A percentile compares a stretch with the other conserved stretches of the same genome.
These are phyloP conservation scores for Carex littledalei DNA, from an alignment of 176 grass and related monocot genomes.

Conservation along the genomic window DNA sequence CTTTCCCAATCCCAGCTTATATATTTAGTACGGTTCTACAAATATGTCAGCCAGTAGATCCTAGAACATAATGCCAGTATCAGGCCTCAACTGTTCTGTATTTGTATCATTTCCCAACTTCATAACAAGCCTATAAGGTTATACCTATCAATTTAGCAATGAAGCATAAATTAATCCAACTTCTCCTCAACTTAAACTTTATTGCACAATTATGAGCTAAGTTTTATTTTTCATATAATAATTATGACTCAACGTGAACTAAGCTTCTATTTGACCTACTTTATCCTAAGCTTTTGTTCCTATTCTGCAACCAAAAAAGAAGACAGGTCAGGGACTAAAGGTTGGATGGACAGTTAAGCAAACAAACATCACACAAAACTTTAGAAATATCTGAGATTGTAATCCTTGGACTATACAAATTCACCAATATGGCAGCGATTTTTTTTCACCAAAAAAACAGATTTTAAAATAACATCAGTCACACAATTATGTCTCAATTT, in stretches of 20 bases:
- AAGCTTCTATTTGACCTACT: neutral
- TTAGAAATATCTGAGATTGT: neutral
- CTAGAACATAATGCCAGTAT: neutral
- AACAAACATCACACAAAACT: neutral
- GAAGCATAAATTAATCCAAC: neutral
- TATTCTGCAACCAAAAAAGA: neutral
- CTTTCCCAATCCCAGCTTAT: neutral
- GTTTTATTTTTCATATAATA: neutral
- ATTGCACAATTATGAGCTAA: neutral
- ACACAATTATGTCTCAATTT: neutral
- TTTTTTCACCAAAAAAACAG: neutral
- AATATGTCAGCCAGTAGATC: neutral
- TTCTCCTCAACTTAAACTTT: neutral
- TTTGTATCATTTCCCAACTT: neutral
- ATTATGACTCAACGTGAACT: neutral
- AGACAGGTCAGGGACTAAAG: neutral
- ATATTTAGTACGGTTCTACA: neutral
- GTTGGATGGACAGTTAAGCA: neutral
- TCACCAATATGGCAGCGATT: neutral
- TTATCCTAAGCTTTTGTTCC: neutral
- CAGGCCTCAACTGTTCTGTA: neutral
- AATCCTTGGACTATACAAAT: neutral
- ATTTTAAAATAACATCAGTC: neutral
- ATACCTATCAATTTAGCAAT: neutral
- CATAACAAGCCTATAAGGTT: neutral